Percentiles rank a stretch among this genome's conserved stretches.
phyloP scores from a whole-genome alignment of 2,329 filamentous ascomycete genomes.

The Cryphonectria carpinicola region DNA sequence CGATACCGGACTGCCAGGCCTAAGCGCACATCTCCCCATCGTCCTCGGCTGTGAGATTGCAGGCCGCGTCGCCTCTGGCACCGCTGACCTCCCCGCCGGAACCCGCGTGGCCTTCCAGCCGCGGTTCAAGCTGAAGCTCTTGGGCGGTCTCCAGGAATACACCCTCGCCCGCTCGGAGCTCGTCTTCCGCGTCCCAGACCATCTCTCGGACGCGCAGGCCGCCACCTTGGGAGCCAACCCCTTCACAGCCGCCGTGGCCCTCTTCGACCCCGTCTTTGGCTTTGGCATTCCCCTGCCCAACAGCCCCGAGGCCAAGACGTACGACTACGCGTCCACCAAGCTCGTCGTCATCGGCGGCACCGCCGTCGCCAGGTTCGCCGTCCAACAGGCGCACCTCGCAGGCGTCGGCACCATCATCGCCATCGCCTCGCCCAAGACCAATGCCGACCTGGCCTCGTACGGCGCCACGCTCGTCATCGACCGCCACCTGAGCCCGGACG shows the following conservation, averaged over 20 bases:
- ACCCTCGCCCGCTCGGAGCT: not conserved
- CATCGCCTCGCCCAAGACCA: not conserved
- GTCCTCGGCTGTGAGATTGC: conserved; percentile 1
- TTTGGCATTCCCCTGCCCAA: not conserved
- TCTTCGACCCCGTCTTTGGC: conserved; percentile 1
- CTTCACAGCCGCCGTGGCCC: not conserved
- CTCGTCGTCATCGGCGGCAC: conserved; percentile 2
- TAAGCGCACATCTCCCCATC: not conserved
- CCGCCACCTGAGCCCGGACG: not conserved
- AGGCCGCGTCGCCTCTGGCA: conserved; percentile 5
- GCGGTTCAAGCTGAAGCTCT: not conserved
- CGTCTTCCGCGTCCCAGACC: not conserved
- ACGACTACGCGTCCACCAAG: not conserved
- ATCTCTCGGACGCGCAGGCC: not conserved
- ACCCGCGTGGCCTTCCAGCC: not conserved
- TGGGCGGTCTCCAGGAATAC: not conserved
- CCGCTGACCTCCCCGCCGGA: not conserved
- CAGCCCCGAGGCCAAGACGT: not conserved
- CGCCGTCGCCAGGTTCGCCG: not conserved
- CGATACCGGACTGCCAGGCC: not conserved
- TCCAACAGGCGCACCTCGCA: not conserved
- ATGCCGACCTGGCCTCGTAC: not conserved
- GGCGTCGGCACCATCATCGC: conserved; percentile 10
- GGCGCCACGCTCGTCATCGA: not conserved
- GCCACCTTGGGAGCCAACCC: not conserved